Conservation (phyloP, 352 stramenopile genomes). For the Aphanomyces astaci region DNA sequence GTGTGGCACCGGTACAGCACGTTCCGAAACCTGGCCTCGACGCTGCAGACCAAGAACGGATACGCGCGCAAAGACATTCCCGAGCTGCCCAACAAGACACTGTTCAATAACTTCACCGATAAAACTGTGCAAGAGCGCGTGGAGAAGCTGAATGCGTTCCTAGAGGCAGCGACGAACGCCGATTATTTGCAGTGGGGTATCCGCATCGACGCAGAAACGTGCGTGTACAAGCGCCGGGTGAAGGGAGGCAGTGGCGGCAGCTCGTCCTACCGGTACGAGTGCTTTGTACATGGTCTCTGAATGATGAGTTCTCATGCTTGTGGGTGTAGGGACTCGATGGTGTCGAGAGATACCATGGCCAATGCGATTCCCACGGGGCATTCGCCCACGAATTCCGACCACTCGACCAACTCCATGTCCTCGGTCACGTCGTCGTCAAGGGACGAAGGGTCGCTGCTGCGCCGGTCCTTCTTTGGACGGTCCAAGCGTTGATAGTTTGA, state of each 20-base stretch:
- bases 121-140: constrained; percentile 71
- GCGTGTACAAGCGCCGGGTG: constrained; percentile 54
- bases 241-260: neutral
- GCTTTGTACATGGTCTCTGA: no score
- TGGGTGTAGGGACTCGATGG: neutral
- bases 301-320: neutral
- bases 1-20: constrained; percentile 86
- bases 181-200: constrained; percentile 70
- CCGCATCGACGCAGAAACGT: constrained; percentile 64
- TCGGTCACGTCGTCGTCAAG: neutral
- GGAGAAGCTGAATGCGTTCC: constrained; percentile 62
- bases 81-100: constrained; percentile 61
- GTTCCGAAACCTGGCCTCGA: constrained; percentile 66
- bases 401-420: neutral
- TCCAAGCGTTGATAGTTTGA: neutral
- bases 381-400: neutral
- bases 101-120: constrained; percentile 65
- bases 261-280: neutral
- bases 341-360: neutral
- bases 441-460: neutral
- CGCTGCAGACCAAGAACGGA: constrained; percentile 60
- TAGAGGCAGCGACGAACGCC: constrained; percentile 58
- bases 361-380: neutral
- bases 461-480: neutral
- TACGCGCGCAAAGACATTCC: constrained; percentile 67